Percentiles rank a stretch among this genome's conserved stretches.
These are phyloP conservation scores for Verticillium tricorpus DNA, from an alignment of 2,329 filamentous ascomycete genomes.

Conservation along the genomic window DNA sequence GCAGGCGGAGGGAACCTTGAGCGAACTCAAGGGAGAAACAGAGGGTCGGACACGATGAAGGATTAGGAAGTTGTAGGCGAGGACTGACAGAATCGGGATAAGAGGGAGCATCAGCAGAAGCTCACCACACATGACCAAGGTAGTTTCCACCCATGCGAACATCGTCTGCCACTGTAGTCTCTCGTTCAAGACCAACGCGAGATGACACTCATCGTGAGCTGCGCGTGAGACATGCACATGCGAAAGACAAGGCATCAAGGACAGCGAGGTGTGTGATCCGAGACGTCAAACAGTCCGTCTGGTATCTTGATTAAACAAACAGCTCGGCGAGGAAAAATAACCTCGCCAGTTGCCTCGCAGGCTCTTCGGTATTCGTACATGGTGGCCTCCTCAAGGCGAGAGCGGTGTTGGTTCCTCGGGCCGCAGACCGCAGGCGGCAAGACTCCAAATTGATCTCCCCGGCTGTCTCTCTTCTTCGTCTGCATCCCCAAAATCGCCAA, in stretches of 20 bases:
- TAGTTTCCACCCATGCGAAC: too few relatives aligned
- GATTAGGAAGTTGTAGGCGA: neutral
- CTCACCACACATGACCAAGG: too few relatives aligned
- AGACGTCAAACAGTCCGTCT: neutral
- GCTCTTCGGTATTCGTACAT: constrained; percentile 2
- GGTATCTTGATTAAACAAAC: neutral
- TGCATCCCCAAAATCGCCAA: constrained; percentile 6
- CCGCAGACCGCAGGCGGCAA: neutral
- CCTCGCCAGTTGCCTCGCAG: neutral
- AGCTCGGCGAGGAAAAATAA: neutral
- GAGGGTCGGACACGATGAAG: neutral
- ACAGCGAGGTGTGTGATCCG: neutral
- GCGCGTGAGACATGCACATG: too few relatives aligned
- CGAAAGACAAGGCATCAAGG: neutral
- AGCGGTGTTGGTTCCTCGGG: constrained; percentile 2
- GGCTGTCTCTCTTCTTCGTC: constrained; percentile 7
- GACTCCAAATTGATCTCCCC: neutral
- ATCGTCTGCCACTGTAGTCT: too few relatives aligned
- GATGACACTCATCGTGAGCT: neutral
- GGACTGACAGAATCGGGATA: neutral
- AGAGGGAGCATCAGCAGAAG: too few relatives aligned
- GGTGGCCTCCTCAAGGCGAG: neutral
- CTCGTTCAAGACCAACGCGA: too few relatives aligned
- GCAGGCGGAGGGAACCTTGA: constrained; percentile 23
- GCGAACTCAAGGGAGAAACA: neutral